Conservation (phyloP, 495 filamentous ascomycete genomes). For the Peziza echinospora region DNA sequence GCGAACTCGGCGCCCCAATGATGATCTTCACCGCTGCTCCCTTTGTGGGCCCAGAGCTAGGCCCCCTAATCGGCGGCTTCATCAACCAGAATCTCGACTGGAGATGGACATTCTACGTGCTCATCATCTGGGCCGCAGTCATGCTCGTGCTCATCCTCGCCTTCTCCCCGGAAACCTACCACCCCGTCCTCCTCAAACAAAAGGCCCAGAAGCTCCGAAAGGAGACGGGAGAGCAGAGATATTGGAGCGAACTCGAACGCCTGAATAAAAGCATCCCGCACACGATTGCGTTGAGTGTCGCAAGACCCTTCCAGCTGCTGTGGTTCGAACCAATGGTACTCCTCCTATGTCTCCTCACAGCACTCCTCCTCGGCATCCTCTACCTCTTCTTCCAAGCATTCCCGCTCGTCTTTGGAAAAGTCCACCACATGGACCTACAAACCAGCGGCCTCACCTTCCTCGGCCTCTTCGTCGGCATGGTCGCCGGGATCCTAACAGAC, state of each 20-base stretch:
- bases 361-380: constrained; percentile 65
- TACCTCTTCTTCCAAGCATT: constrained; percentile 96
- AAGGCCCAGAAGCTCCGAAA: constrained; percentile 53
- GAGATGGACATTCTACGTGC: constrained; percentile 81
- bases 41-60: constrained; percentile 41
- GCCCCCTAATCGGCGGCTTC: constrained; percentile 43
- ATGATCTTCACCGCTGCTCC: constrained; percentile 65
- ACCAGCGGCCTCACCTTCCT: constrained; percentile 65
- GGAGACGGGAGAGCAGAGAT: constrained; percentile 55
- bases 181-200: constrained; percentile 43
- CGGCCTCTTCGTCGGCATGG: constrained; percentile 62
- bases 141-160: constrained; percentile 40
- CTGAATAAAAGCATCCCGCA: constrained; percentile 43
- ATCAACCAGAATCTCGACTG: constrained; percentile 59
- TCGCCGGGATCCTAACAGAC: constrained; percentile 44
- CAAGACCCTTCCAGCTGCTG: constrained; percentile 67
- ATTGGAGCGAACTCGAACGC: constrained; percentile 64
- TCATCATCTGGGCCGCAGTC: constrained; percentile 58
- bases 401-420: constrained; percentile 53
- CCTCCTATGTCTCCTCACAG: constrained; percentile 60
- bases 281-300: constrained; percentile 48
- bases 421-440: constrained; percentile 61
- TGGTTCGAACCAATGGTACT: constrained; percentile 71
- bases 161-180: constrained; percentile 83
- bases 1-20: constrained; percentile 50